Evolutionary conservation across 148 eudicot genomes (phyloP).

Genomic region (Silene latifolia): DNA sequence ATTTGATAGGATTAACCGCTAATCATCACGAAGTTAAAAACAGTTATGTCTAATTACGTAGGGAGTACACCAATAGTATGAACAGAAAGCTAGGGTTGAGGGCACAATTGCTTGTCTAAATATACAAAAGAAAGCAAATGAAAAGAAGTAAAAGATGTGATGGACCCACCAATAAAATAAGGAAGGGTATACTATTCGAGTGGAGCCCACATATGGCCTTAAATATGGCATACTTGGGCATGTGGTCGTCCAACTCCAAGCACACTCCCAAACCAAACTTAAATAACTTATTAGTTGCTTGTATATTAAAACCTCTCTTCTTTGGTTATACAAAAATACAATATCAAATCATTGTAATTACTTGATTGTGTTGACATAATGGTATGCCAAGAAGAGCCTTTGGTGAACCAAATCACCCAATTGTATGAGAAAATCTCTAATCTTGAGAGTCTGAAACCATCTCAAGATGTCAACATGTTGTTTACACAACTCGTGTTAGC

Average conservation of each 20-base stretch:
- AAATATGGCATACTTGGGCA: conserved; percentile 34
- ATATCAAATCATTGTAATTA: conserved; percentile 17
- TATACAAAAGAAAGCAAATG: too few species aligned
- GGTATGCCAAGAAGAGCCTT: conserved; percentile 41
- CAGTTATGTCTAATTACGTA: too few species aligned
- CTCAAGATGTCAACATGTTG: conserved; percentile 38
- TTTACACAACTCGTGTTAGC: conserved; percentile 54
- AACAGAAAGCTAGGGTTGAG: too few species aligned
- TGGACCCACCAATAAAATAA: too few species aligned
- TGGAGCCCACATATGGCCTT: conserved; percentile 37
- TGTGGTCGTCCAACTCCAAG: conserved; percentile 19
- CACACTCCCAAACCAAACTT: conserved; percentile 16
- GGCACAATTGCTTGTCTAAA: too few species aligned
- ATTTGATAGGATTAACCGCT: too few species aligned
- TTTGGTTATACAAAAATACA: not conserved
- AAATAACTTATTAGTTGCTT: not conserved
- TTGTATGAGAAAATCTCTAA: conserved; percentile 36
- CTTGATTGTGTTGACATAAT: conserved; percentile 29
- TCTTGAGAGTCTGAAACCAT: conserved; percentile 38
- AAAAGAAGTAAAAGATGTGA: too few species aligned
- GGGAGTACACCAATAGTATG: too few species aligned
- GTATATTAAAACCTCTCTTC: too few species aligned
- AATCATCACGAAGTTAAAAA: too few species aligned
- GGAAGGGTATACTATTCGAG: conserved; percentile 3
- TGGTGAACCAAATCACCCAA: conserved; percentile 30